A percentile compares a stretch with the other conserved stretches of the same genome.
These are phyloP conservation scores for Aspergillus pseudonomiae DNA, from an alignment of 2,329 filamentous ascomycete species.

Conservation along the genomic window DNA sequence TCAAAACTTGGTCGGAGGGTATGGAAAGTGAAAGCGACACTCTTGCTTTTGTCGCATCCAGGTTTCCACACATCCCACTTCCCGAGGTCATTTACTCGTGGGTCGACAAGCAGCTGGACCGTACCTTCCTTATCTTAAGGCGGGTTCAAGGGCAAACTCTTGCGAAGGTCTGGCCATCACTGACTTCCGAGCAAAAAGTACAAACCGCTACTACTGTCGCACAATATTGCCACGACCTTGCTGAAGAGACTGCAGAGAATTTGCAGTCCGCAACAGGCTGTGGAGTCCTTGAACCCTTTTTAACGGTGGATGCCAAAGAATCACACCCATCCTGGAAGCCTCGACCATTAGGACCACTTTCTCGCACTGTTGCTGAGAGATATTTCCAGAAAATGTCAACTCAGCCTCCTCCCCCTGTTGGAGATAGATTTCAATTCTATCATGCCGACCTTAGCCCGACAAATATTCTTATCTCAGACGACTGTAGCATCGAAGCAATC, in stretches of 20 bases:
- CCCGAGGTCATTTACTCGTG: conserved; percentile 9
- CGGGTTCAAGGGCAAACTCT: conserved; percentile 8
- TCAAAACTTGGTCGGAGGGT: conserved; percentile 17
- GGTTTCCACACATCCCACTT: conserved; percentile 7
- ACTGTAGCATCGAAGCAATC: conserved; percentile 8
- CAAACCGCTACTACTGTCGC: conserved; percentile 3
- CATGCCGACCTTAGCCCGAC: conserved; percentile 12
- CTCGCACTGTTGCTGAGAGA: not conserved
- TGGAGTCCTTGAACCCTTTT: conserved; percentile 11
- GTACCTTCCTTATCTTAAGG: conserved; percentile 9
- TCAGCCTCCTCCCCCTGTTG: not conserved
- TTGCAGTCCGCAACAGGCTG: conserved; percentile 4
- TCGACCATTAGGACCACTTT: not conserved
- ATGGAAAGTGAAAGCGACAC: conserved; percentile 18
- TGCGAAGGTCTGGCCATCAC: conserved; percentile 6
- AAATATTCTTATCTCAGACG: conserved; percentile 13
- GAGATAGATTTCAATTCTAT: conserved; percentile 9
- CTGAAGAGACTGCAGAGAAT: not conserved
- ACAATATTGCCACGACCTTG: conserved; percentile 7
- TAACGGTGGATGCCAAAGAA: not conserved
- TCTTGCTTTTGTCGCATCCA: conserved; percentile 11
- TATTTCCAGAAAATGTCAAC: conserved; percentile 10
- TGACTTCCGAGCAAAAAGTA: not conserved
- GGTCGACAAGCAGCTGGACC: conserved; percentile 5
- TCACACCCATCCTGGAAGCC: conserved; percentile 7